A percentile compares a stretch with the other conserved stretches of the same genome.
phyloP scores from a whole-genome alignment of 345 rosid genomes.

The Eucalyptus pauciflora region DNA sequence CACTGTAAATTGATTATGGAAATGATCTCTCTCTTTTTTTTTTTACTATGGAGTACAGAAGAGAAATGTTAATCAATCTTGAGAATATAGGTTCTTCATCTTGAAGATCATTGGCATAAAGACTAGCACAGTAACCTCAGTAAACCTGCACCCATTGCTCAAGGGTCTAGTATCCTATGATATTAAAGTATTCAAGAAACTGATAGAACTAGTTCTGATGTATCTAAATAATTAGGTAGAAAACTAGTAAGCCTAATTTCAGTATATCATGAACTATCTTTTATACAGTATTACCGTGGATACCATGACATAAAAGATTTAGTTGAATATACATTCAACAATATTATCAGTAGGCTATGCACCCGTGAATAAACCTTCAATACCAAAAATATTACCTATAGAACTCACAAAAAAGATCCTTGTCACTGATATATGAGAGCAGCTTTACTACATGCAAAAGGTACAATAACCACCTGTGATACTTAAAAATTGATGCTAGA shows the following conservation, averaged over 20 bases:
- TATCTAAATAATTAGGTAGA: neutral
- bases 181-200: neutral
- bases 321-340: neutral
- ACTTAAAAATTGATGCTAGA: neutral
- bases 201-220: neutral
- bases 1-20: neutral
- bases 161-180: neutral
- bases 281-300: neutral
- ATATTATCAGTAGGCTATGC: neutral
- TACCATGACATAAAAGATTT: neutral
- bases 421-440: conserved; percentile 68
- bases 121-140: accelerated
- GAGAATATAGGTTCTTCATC: neutral
- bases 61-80: neutral
- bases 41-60: neutral
- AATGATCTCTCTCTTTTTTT: too few species aligned
- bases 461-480: neutral
- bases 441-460: conserved; percentile 69
- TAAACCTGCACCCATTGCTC: neutral
- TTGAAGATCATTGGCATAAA: neutral
- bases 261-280: neutral
- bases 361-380: neutral
- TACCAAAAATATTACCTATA: conserved; percentile 28
- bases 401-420: conserved; percentile 76
- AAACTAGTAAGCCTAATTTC: neutral